Evolutionary conservation across 2,329 filamentous ascomycete genomes (phyloP), one percentile per base, ranked within the genome.

Genomic region (Cladosporium velox): DNA sequence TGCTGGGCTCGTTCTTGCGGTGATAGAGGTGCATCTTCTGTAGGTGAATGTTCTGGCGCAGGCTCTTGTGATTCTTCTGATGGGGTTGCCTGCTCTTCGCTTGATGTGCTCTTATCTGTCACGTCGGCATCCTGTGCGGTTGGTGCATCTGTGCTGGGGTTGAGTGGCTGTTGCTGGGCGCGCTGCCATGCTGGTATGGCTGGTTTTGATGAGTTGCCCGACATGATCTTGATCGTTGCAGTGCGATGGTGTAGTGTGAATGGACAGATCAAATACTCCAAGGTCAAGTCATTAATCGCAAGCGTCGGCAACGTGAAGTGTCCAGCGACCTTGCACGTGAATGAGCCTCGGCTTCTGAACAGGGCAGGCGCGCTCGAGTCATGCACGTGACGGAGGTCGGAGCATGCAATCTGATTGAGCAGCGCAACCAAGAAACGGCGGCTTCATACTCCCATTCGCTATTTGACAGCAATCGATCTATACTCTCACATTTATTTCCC

Each of bases 151-250:
- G 28, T 28, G 18, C 38, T n/a, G 3, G 30, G 28, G 12, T 60
- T 26, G 21, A 65, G 34, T 4, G 64, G 64, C 14, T 49, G 52
- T 30, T 70, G 68, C 38, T 70, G 68, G 30, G 71, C 71, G 38
- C 71, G 74, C 66, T 78, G 76, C 76, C 76, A 78, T 18, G 73
- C 69, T 32, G 76, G 76, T 24, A 77, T 75, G 35, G 66, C 61
- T 55, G 72, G 69, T 32, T 68, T 66, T 21, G 52, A 21, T 55
- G 52, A 21, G 8, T 21, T 34, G 65, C 72, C 69, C 4, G 72
- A 70, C 74, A 77, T 76, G 28, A 12, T 68, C 54, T 12, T 5
- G 52, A 4, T 30, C 1, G 6, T n/a, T 10, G 38, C 7, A 34
- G 15, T 11, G 6, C 34, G 21, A 24, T 28, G 14, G n/a, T 3